A percentile compares a stretch with the other conserved stretches of the same genome.
Conservation (phyloP, 83 land plant species). For the Picea abies region DNA sequence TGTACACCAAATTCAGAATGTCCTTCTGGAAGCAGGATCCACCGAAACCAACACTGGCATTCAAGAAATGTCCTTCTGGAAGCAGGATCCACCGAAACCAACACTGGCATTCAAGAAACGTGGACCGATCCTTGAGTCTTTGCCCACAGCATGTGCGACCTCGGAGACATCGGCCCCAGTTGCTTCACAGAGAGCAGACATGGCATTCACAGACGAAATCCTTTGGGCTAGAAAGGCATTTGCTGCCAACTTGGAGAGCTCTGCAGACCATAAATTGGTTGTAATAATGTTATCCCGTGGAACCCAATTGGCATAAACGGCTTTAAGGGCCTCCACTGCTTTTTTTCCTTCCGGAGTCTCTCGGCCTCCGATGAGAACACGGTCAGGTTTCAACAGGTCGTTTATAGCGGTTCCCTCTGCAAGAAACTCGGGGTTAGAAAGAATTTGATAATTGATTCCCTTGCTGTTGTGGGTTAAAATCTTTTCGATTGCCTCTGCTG, state of each 20-base stretch:
- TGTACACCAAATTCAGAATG: conserved; percentile 73
- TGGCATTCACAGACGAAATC: conserved; percentile 66
- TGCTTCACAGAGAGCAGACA: conserved; percentile 40
- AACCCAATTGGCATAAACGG: conserved; percentile 76
- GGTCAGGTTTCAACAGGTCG: conserved; percentile 5
- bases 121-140: conserved; percentile 32
- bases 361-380: conserved; percentile 12
- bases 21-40: conserved; percentile 87
- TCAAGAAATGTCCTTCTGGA: too few species aligned
- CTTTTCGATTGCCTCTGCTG: conserved; percentile 5
- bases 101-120: conserved; percentile 37
- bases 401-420: conserved; percentile 16
- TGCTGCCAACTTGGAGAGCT: conserved; percentile 22
- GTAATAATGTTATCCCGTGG: conserved; percentile 65
- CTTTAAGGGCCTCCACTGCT: conserved; percentile 44
- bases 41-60: too few species aligned
- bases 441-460: background rate
- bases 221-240: conserved; percentile 36
- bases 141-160: conserved; percentile 40
- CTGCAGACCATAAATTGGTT: conserved; percentile 45
- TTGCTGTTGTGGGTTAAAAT: background rate
- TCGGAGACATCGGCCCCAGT: conserved; percentile 43
- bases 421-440: conserved; percentile 14
- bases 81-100: conserved; percentile 48
- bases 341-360: conserved; percentile 5